Evolutionary conservation across 495 filamentous ascomycete genomes (phyloP).

Genomic region (Mycothermus thermophilus): DNA sequence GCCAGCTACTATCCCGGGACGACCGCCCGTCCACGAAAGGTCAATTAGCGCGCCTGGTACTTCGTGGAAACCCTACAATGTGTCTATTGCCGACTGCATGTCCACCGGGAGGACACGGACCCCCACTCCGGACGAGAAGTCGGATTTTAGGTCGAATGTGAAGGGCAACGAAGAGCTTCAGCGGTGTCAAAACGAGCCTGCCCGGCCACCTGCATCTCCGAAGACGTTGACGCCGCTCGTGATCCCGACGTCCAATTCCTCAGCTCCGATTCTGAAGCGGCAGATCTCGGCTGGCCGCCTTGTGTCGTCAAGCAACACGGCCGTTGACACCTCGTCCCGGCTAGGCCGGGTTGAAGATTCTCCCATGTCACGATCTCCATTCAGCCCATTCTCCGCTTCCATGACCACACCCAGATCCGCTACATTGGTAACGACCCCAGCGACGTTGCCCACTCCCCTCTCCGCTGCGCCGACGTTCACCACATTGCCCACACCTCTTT

Average conservation of each 20-base stretch:
- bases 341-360: conserved; percentile 30
- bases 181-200: conserved; percentile 3
- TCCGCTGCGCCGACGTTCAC: conserved; percentile 26
- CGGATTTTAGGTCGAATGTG: conserved; percentile 8
- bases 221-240: conserved; percentile 37
- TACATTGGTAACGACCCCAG: too few species aligned
- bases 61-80: conserved; percentile 32
- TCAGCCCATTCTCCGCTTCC: too few species aligned
- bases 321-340: conserved; percentile 20
- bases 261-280: conserved; percentile 22
- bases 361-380: conserved; percentile 30
- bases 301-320: conserved; percentile 26
- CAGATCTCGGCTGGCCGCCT: conserved; percentile 27
- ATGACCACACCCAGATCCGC: too few species aligned
- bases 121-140: conserved; percentile 19
- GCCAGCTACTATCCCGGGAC: conserved; percentile 59
- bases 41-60: conserved; percentile 49
- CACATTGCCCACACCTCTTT: conserved; percentile 30
- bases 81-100: conserved; percentile 29
- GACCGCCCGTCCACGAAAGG: conserved; percentile 51
- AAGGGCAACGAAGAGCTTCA: conserved; percentile 11
- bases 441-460: too few species aligned
- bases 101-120: conserved; percentile 10
- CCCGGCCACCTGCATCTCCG: conserved; percentile 33
- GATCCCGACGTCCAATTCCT: conserved; percentile 31